Base-by-base conservation (phyloP, 306 rosid species). In the Dalbergia cochinchinensis region DNA sequence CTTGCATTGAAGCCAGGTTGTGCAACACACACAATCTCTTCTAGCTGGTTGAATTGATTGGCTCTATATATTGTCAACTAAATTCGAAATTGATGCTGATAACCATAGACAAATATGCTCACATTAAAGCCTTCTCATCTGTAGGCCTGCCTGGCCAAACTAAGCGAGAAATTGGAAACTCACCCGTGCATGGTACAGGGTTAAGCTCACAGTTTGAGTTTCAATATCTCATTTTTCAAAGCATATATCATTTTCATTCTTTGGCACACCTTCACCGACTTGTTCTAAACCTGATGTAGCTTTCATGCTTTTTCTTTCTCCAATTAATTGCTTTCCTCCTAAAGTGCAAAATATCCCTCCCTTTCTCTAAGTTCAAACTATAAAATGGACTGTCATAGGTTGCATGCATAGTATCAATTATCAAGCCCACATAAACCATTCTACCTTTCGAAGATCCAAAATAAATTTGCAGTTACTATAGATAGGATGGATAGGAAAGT, bases 271-370 rank as follows among this genome's bases (percentile, higher is more conserved):
- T 31, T 54, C 16, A 39, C 7, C 7, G 2, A 58, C 48, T 22
- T 20, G 51, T 42, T 53, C 69, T 13, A 57, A 15, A 11, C 58
- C 65, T 4, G 4, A 16, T 45, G 65, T 34, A 45, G 22, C 53
- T 55, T 62, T 35, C 57, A 34, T 47, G 48, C 71, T 34, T 48
- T 54, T 71, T 26, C 31, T 26, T 58, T 60, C 33, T 68, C 67
- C 64, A 55, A 76, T 80, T 72, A 73, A 78, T 61, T 26, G 69
- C 74, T 60, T 57, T 71, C 63, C 76, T 13, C 60, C 57, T 64
- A 26, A 59, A 33, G 57, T 26, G 0, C 41, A 54, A 14, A 39
- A 67, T 67, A 19, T 42, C 15, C 33, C 15, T 6, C 37, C 64
- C 34, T n/a, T 18, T 34, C 61, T 51, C 69, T 66, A 22, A 50